Evolutionary conservation across 1,284 basidiomycete genomes (phyloP), one percentile per base, ranked within the genome.

Genomic region (Cryptococcus sp.): DNA sequence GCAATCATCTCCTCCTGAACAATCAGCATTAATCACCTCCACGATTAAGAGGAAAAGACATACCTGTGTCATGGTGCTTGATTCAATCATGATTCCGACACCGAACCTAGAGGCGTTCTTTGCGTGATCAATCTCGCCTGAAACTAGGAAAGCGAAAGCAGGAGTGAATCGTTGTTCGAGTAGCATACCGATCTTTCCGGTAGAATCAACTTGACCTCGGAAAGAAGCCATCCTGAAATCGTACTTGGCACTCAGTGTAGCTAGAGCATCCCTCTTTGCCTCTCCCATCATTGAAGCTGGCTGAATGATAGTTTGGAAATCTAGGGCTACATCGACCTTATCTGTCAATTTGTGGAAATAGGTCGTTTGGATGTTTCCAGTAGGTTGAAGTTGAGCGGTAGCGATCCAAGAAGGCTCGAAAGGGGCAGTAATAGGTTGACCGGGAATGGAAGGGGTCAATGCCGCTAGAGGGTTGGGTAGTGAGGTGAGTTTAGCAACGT

Each of bases 301-400:
- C 41, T 85, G 81, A 48, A 87, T 84, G 55, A 93, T 81, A 52
- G 94, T 76, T 72, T 92, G 86, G 60, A 99, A 77, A 69, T 98
- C 94, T 32, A 91, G 91, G 14, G 90, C 96, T n/a, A 94, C 91
- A 55, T 98, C 94, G n/a, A 99, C 88, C 77, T 94, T 93, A 54
- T 96, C 91, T 74, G 85, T 86, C 52, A 99, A 78, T 72, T 89
- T 89, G 63, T 98, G 93, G 88, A 90, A 98, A 78, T 98, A 99
- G 14, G 91, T 94, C 41, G 91, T 84, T 75, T 93, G 88, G 34
- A 97, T 68, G 49, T 93, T 82, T 36, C 94, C 93, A 39, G 76
- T 71, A n/a, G 85, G 81, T 74, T 96, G 91, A 32, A 96, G 65
- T 70, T 93, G 91, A 9, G 91, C 87, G 4, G 93, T 97, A 25